Evolutionary conservation across 2,329 filamentous ascomycete genomes (phyloP).

Genomic region (Mycosphaerella sp.): DNA sequence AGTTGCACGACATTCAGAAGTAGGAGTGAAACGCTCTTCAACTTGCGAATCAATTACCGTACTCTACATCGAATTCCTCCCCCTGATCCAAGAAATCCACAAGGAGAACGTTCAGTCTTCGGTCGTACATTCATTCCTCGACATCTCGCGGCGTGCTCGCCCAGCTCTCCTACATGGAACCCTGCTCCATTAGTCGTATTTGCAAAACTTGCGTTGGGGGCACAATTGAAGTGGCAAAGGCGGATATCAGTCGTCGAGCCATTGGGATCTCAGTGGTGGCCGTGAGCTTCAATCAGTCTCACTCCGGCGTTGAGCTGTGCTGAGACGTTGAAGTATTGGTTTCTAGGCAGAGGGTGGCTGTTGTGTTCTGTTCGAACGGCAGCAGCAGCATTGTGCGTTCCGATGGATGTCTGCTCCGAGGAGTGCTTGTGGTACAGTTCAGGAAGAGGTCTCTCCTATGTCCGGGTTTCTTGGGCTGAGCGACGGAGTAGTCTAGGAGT

Average conservation of each 20-base stretch:
- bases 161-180: constrained; percentile 38
- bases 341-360: constrained; percentile 30
- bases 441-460: constrained; percentile 23
- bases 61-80: constrained; percentile 27
- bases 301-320: constrained; percentile 47
- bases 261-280: constrained; percentile 22
- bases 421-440: constrained; percentile 52
- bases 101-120: constrained; percentile 40
- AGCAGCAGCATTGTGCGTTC: constrained; percentile 60
- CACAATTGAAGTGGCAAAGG: constrained; percentile 28
- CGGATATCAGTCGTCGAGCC: constrained; percentile 20
- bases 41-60: constrained; percentile 10
- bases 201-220: constrained; percentile 38
- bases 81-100: constrained; percentile 36
- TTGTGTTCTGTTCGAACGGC: constrained; percentile 41
- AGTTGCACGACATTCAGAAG: no score
- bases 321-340: constrained; percentile 41
- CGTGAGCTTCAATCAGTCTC: constrained; percentile 26
- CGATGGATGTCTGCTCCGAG: constrained; percentile 55
- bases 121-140: constrained; percentile 33
- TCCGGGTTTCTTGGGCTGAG: constrained; percentile 20
- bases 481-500: constrained; percentile 6
- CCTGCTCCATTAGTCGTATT: constrained; percentile 40
- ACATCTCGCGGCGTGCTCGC: constrained; percentile 40
- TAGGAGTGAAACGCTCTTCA: no score